These are phyloP conservation scores for Zygosaccharomyces pseudorouxii DNA, from an alignment of 805 yeast genomes.

Conservation along the genomic window DNA sequence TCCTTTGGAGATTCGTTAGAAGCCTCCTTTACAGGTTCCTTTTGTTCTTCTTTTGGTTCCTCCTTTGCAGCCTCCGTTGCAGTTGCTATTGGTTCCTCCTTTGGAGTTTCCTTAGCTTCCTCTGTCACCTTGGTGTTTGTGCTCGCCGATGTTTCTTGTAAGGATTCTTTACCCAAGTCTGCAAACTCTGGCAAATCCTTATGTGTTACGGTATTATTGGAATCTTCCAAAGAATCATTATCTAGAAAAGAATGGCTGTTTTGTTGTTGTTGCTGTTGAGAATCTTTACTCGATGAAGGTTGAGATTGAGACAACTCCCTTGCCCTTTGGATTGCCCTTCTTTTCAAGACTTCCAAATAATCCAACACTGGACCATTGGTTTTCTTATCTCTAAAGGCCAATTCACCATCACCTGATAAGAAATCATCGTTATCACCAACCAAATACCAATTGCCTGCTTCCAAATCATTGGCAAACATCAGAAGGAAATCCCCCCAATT, in stretches of 20 bases:
- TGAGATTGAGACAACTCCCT: slow-evolving; percentile 10
- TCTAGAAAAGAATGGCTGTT: slow-evolving; percentile 1
- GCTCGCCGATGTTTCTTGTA: not conserved
- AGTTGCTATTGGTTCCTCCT: not conserved
- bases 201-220: slow-evolving; percentile 10
- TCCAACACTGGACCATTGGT: slow-evolving; percentile 44
- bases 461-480: slow-evolving; percentile 80
- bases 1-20: slow-evolving; percentile 12
- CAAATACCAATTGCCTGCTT: slow-evolving; percentile 72
- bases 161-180: not conserved
- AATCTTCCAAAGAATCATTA: slow-evolving; percentile 6
- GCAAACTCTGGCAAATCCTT: slow-evolving; percentile 8
- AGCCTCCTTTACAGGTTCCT: slow-evolving; percentile 6
- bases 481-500: slow-evolving; percentile 87
- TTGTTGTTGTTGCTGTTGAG: slow-evolving; percentile 8
- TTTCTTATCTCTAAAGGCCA: slow-evolving; percentile 61
- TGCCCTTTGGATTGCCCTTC: slow-evolving; percentile 29
- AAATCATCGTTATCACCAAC: slow-evolving; percentile 64
- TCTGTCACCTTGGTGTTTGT: not conserved
- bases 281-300: slow-evolving; percentile 5
- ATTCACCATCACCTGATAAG: slow-evolving; percentile 66
- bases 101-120: slow-evolving; percentile 6
- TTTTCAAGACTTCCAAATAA: slow-evolving; percentile 39
- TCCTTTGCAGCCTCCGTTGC: no score
- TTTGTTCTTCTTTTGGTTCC: slow-evolving; percentile 7